phyloP scores from a whole-genome alignment of 306 rosid genomes.

The Rosa lucieae region DNA sequence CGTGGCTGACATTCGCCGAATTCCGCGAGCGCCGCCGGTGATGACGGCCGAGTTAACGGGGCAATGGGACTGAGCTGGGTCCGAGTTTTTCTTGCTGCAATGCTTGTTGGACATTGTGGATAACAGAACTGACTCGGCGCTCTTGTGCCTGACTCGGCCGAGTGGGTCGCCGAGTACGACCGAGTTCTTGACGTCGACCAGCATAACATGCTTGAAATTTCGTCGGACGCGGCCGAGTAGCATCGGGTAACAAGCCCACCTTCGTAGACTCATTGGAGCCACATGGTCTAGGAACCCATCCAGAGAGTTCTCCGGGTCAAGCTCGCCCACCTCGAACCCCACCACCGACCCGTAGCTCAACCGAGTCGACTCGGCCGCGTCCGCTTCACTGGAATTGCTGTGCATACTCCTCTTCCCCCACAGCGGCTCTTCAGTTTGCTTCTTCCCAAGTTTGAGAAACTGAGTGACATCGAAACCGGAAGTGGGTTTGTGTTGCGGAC shows the following conservation, averaged over 20 bases:
- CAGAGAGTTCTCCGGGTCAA: slow-evolving; percentile 90
- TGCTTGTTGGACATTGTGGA: slow-evolving; percentile 34
- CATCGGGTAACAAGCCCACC: slow-evolving; percentile 96
- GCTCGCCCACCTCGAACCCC: slow-evolving; percentile 69
- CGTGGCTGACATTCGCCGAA: slow-evolving; percentile 58
- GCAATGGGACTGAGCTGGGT: slow-evolving; percentile 28
- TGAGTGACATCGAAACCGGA: slow-evolving; percentile 43
- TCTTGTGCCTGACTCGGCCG: slow-evolving; percentile 46
- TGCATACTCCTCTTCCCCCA: slow-evolving; percentile 52
- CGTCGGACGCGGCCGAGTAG: slow-evolving; percentile 74
- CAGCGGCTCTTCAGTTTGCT: slow-evolving; percentile 42
- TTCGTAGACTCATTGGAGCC: slow-evolving; percentile 55
- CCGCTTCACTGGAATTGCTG: slow-evolving; percentile 11
- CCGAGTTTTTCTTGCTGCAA: slow-evolving; percentile 35
- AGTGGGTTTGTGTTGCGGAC: slow-evolving; percentile 2
- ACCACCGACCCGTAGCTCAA: slow-evolving; percentile 78
- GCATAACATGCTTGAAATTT: slow-evolving; percentile 64
- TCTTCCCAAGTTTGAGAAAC: slow-evolving; percentile 36
- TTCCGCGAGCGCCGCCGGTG: slow-evolving; percentile 78
- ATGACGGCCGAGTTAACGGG: slow-evolving; percentile 46
- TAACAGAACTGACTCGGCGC: slow-evolving; percentile 54
- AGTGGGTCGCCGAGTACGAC: slow-evolving; percentile 59
- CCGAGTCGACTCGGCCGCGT: slow-evolving; percentile 19
- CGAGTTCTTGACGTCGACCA: slow-evolving; percentile 49
- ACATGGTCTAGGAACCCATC: slow-evolving; percentile 65